A percentile compares a stretch with the other conserved stretches of the same genome.
Evolutionary conservation across 2,329 filamentous ascomycete genomes (phyloP).

Genomic region (Juglanconis juglandina): DNA sequence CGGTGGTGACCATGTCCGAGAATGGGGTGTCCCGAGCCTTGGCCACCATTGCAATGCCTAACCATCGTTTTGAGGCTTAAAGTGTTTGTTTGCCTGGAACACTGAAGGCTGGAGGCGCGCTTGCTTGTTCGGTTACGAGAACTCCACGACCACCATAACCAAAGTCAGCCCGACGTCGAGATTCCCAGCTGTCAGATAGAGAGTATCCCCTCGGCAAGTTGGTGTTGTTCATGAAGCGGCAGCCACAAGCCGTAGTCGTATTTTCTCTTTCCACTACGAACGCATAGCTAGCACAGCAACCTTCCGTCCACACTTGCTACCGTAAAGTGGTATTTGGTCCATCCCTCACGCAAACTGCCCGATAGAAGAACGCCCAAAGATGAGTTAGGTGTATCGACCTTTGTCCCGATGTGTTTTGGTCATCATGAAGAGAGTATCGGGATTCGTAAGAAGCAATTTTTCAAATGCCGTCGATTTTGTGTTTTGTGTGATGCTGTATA

Average conservation of each 20-base stretch:
- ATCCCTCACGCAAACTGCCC: slow-evolving; percentile 14
- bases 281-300: slow-evolving; percentile 19
- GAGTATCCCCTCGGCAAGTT: neutral
- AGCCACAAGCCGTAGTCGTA: slow-evolving; percentile 17
- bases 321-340: slow-evolving; percentile 8
- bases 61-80: too few relatives aligned
- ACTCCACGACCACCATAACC: too few relatives aligned
- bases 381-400: slow-evolving; percentile 16
- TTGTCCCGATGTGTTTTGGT: slow-evolving; percentile 14
- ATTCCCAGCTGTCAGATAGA: too few relatives aligned
- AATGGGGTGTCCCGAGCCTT: too few relatives aligned
- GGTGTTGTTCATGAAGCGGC: slow-evolving; percentile 7
- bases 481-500: slow-evolving; percentile 27
- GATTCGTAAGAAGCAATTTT: slow-evolving; percentile 20
- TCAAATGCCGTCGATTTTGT: slow-evolving; percentile 22
- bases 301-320: slow-evolving; percentile 14
- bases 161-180: too few relatives aligned
- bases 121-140: too few relatives aligned
- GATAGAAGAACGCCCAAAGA: slow-evolving; percentile 20
- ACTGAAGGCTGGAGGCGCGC: too few relatives aligned
- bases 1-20: too few relatives aligned
- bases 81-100: too few relatives aligned
- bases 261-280: slow-evolving; percentile 16
- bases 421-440: slow-evolving; percentile 17
- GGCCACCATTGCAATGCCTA: too few relatives aligned